These are phyloP conservation scores for Mortierella claussenii DNA, from an alignment of 192 early-diverging fungal genomes.

Conservation along the genomic window DNA sequence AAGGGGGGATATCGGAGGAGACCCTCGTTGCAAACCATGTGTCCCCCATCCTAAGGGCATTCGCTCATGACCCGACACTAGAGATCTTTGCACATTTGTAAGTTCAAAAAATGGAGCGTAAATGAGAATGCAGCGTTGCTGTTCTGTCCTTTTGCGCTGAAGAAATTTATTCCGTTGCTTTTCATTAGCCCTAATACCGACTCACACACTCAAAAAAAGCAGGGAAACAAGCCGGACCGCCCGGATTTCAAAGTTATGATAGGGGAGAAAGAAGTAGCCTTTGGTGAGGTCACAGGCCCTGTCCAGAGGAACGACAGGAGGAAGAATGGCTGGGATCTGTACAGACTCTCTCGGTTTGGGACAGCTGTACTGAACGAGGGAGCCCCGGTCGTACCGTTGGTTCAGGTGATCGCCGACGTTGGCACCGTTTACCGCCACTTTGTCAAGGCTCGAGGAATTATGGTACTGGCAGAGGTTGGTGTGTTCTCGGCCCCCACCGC, in stretches of 20 bases:
- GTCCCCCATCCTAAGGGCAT: constrained; percentile 12
- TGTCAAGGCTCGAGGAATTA: constrained; percentile 12
- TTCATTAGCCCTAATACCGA: constrained; percentile 18
- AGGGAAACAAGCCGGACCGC: constrained; percentile 13
- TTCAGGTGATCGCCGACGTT: constrained; percentile 5
- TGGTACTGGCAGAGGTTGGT: constrained; percentile 27
- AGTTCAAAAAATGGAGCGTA: no score
- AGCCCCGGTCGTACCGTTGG: constrained; percentile 5
- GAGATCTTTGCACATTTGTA: constrained; percentile 28
- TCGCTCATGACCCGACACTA: constrained; percentile 10
- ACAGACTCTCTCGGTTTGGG: constrained; percentile 21
- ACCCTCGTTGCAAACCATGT: constrained; percentile 13
- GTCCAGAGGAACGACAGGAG: constrained; percentile 14
- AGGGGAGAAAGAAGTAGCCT: constrained; percentile 16
- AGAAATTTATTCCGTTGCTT: not conserved
- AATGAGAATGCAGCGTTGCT: no score
- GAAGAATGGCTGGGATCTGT: constrained; percentile 31
- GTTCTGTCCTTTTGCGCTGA: no score
- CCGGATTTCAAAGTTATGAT: constrained; percentile 23
- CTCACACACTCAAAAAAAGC: constrained; percentile 9
- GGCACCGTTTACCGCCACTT: constrained; percentile 23
- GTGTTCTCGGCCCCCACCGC: constrained; percentile 7
- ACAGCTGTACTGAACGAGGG: constrained; percentile 17
- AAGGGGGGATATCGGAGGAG: constrained; percentile 8
- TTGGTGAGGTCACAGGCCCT: constrained; percentile 24